Percentiles rank a stretch among this genome's conserved stretches.
These are phyloP conservation scores for Somion occarium DNA, from an alignment of 1,284 basidiomycete species.

Conservation along the genomic window DNA sequence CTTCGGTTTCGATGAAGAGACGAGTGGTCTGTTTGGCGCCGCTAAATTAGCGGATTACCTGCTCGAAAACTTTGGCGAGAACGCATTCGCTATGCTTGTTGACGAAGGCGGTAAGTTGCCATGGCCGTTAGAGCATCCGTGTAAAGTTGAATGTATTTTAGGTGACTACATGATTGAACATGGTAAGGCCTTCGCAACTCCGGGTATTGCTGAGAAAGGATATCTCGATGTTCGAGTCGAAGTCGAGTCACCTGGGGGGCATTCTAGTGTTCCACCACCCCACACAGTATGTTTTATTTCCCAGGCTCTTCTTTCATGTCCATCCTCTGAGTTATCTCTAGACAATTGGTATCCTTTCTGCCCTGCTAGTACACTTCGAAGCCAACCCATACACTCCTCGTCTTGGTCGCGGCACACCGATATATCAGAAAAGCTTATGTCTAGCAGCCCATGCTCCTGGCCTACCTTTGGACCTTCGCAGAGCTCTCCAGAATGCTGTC, in stretches of 20 bases:
- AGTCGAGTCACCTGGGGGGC: constrained; percentile 58
- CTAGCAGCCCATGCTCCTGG: constrained; percentile 41
- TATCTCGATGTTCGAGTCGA: constrained; percentile 51
- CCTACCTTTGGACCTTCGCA: constrained; percentile 34
- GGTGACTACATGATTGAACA: constrained; percentile 30
- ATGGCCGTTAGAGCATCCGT: background rate
- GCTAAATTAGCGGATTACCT: constrained; percentile 40
- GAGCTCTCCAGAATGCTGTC: constrained; percentile 31
- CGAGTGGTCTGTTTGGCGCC: constrained; percentile 52
- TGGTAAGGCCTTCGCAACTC: constrained; percentile 40
- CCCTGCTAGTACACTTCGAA: constrained; percentile 48
- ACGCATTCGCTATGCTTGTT: constrained; percentile 52
- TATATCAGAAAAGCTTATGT: constrained; percentile 40
- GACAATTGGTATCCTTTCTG: constrained; percentile 54
- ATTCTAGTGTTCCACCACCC: constrained; percentile 57
- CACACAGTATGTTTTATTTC: constrained; percentile 38
- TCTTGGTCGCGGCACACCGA: constrained; percentile 38
- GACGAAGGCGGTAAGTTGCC: constrained; percentile 42
- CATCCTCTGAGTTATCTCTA: constrained; percentile 14
- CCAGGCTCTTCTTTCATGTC: background rate
- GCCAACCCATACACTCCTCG: constrained; percentile 36
- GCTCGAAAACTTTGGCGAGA: constrained; percentile 43
- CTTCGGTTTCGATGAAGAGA: constrained; percentile 73
- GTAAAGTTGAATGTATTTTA: no score
- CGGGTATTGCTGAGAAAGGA: constrained; percentile 63